These are phyloP conservation scores for Pyrenophora graminea DNA, from an alignment of 2,329 filamentous ascomycete genomes.

Conservation along the genomic window DNA sequence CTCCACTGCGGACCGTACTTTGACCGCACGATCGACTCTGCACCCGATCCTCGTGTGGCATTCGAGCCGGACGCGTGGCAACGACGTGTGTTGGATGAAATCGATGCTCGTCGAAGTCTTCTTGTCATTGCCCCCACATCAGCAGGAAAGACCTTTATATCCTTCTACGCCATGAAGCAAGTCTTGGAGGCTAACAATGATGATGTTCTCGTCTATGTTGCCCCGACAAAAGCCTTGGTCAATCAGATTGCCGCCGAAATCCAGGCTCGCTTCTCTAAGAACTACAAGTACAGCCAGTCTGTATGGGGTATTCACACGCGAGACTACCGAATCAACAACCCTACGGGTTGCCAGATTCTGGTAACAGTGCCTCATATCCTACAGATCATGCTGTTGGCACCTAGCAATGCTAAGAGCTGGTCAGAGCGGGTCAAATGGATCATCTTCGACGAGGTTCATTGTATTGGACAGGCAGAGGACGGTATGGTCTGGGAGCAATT, in stretches of 20 bases:
- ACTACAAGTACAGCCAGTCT: conserved; percentile 62
- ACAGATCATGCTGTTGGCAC: conserved; percentile 71
- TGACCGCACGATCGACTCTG: conserved; percentile 73
- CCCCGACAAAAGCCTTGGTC: conserved; percentile 79
- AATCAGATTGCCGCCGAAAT: conserved; percentile 84
- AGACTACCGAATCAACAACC: conserved; percentile 75
- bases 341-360: conserved; percentile 72
- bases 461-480: conserved; percentile 75
- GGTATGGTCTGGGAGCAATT: conserved; percentile 80
- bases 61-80: conserved; percentile 82
- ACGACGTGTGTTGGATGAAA: conserved; percentile 70
- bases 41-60: conserved; percentile 67
- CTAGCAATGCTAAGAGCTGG: conserved; percentile 72
- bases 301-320: conserved; percentile 81
- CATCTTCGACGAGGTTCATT: conserved; percentile 83
- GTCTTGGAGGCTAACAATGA: conserved; percentile 70
- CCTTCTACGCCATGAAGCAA: conserved; percentile 82
- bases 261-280: conserved; percentile 73
- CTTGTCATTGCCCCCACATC: conserved; percentile 79
- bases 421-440: conserved; percentile 70
- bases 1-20: conserved; percentile 72
- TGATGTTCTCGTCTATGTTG: conserved; percentile 75
- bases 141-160: conserved; percentile 82
- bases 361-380: conserved; percentile 79
- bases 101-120: conserved; percentile 70